Percentiles rank a stretch among this genome's conserved stretches.
phyloP scores from a whole-genome alignment of 2,329 filamentous ascomycete genomes.

The Phialophora chinensis region DNA sequence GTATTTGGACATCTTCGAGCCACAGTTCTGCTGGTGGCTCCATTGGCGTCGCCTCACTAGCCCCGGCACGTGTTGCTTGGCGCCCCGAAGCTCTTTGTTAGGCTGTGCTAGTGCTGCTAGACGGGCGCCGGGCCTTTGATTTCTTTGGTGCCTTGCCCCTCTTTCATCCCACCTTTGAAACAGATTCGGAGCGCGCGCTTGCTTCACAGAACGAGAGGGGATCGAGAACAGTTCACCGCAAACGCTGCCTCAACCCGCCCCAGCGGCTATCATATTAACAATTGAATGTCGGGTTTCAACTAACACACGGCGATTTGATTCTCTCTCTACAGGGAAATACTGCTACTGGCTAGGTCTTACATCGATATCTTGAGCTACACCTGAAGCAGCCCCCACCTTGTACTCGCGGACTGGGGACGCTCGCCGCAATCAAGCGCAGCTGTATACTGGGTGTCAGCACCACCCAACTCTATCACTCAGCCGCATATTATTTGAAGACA shows the following conservation, averaged over 20 bases:
- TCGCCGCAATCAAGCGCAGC: conserved; percentile 24
- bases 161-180: conserved; percentile 1
- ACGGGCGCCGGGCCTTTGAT: not conserved
- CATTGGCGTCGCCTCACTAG: not conserved
- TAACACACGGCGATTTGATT: conserved; percentile 9
- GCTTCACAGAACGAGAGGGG: conserved; percentile 6
- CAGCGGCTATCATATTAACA: conserved; percentile 22
- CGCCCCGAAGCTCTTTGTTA: conserved; percentile 4
- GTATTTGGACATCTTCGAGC: not conserved
- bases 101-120: not conserved
- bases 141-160: conserved; percentile 12
- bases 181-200: conserved; percentile 19
- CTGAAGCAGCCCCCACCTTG: conserved; percentile 31
- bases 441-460: conserved; percentile 31
- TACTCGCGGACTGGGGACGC: conserved; percentile 18
- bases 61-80: conserved; percentile 11
- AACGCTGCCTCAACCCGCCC: conserved; percentile 10
- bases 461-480: conserved; percentile 35
- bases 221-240: conserved; percentile 4
- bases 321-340: conserved; percentile 3
- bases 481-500: conserved; percentile 24
- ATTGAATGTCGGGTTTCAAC: conserved; percentile 3
- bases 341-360: conserved; percentile 36
- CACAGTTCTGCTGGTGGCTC: conserved; percentile 3
- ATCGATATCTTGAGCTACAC: conserved; percentile 17